Evolutionary conservation across 257 asterid species (phyloP).

Genomic region (Nicotiana tabacum): DNA sequence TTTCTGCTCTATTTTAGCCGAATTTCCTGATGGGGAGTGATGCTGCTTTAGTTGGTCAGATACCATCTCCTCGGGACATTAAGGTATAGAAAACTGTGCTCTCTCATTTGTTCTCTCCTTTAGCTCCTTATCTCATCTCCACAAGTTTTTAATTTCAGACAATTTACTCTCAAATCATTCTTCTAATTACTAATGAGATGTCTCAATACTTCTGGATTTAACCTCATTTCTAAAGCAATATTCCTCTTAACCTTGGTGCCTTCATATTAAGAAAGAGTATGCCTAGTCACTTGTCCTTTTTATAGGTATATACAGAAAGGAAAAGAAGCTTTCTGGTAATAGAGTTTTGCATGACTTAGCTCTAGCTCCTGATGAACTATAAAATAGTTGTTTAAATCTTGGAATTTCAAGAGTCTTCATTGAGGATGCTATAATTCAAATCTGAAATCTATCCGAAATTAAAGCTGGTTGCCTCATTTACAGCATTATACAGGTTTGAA

Average conservation of each 20-base stretch:
- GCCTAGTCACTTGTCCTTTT: background rate
- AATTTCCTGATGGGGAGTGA: constrained; percentile 55
- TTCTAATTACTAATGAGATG: background rate
- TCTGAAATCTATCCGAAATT: background rate
- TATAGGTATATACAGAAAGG: background rate
- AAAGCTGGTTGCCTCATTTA: background rate
- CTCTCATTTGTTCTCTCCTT: background rate
- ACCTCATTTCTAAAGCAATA: background rate
- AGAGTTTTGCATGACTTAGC: background rate
- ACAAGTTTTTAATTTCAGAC: background rate
- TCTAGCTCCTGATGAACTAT: background rate
- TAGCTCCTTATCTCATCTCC: background rate
- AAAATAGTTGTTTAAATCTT: background rate
- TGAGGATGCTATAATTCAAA: background rate
- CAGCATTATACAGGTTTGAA: background rate
- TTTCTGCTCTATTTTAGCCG: background rate
- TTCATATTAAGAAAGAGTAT: constrained; percentile 1
- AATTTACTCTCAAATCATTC: background rate
- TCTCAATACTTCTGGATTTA: background rate
- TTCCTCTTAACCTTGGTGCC: background rate
- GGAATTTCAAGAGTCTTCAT: background rate
- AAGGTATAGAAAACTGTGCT: constrained; percentile 43
- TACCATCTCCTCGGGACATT: constrained; percentile 40
- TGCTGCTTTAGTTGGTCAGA: constrained; percentile 10
- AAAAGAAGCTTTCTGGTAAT: background rate